Conservation (phyloP, 176 grass and related monocot species). For the Bromus sterilis region DNA sequence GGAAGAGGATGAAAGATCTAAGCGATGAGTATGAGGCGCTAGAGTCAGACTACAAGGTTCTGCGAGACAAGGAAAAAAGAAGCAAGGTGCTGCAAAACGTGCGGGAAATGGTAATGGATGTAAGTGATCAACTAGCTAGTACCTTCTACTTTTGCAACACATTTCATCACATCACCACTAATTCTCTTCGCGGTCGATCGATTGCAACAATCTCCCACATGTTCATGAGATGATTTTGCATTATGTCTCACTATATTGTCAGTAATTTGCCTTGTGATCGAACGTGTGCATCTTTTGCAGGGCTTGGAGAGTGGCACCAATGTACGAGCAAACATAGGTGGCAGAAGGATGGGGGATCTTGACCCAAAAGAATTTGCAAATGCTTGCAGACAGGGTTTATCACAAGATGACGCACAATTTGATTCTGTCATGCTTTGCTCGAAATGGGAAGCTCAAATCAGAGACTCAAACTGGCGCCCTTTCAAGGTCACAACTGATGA, state of each 20-base stretch:
- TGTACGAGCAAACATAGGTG: background rate
- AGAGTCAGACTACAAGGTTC: background rate
- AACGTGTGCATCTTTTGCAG: background rate
- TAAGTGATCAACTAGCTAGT: background rate
- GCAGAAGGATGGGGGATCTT: constrained; percentile 55
- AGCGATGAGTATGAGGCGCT: background rate
- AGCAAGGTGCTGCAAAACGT: background rate
- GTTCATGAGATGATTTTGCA: background rate
- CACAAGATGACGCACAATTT: constrained; percentile 10
- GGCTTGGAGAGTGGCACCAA: background rate
- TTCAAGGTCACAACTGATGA: constrained; percentile 11
- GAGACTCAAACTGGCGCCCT: constrained; percentile 39
- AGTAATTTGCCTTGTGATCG: background rate
- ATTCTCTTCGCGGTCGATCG: background rate
- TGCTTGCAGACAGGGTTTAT: constrained; percentile 22
- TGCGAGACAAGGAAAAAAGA: background rate
- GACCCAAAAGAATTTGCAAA: constrained; percentile 39
- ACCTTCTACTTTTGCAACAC: background rate
- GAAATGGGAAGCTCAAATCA: constrained; percentile 43
- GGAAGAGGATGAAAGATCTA: background rate
- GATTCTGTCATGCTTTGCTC: constrained; percentile 14
- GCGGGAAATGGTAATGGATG: background rate
- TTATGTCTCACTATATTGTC: background rate
- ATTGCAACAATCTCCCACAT: background rate
- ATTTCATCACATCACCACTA: background rate